Evolutionary conservation across 1,284 basidiomycete species (phyloP).

Genomic region (Pseudozyma flocculosa): DNA sequence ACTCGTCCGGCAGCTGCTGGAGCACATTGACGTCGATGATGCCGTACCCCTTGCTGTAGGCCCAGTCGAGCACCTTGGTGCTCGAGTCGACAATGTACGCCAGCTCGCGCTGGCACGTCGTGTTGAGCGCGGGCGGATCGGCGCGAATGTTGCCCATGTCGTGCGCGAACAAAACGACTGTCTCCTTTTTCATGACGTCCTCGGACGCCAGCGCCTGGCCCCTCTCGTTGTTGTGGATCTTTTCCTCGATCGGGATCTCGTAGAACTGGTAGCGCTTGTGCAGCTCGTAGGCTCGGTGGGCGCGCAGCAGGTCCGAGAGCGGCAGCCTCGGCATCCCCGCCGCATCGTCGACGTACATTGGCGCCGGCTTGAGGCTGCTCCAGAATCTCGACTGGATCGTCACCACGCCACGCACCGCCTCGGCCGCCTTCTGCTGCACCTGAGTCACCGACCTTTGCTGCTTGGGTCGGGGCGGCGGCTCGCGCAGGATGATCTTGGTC

Average conservation of each 20-base stretch:
- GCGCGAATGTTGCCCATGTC: constrained; percentile 43
- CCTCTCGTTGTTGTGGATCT: constrained; percentile 70
- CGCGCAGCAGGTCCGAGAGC: constrained; percentile 72
- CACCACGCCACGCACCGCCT: constrained; percentile 83
- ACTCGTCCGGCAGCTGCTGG: constrained; percentile 65
- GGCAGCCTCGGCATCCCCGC: constrained; percentile 1
- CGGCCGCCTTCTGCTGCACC: constrained; percentile 64
- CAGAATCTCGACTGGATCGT: constrained; percentile 85
- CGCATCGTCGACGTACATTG: not conserved
- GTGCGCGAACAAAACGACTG: constrained; percentile 47
- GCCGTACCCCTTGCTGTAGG: constrained; percentile 67
- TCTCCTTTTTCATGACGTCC: constrained; percentile 56
- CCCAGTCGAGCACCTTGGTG: constrained; percentile 76
- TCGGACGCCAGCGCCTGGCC: constrained; percentile 83
- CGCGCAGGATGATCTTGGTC: constrained; percentile 78
- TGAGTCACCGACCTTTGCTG: constrained; percentile 4
- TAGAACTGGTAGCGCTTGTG: constrained; percentile 73
- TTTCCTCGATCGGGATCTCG: constrained; percentile 71
- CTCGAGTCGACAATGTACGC: constrained; percentile 70
- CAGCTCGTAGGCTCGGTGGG: constrained; percentile 76
- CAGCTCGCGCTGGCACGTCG: not conserved
- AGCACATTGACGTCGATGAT: constrained; percentile 86
- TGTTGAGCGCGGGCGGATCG: constrained; percentile 2
- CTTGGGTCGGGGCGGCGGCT: constrained; percentile 72
- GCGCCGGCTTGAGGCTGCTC: constrained; percentile 67